Evolutionary conservation across 768 basidiomycete species (phyloP), one percentile per base, ranked within the genome.

Genomic region (Auriscalpium microsporum): DNA sequence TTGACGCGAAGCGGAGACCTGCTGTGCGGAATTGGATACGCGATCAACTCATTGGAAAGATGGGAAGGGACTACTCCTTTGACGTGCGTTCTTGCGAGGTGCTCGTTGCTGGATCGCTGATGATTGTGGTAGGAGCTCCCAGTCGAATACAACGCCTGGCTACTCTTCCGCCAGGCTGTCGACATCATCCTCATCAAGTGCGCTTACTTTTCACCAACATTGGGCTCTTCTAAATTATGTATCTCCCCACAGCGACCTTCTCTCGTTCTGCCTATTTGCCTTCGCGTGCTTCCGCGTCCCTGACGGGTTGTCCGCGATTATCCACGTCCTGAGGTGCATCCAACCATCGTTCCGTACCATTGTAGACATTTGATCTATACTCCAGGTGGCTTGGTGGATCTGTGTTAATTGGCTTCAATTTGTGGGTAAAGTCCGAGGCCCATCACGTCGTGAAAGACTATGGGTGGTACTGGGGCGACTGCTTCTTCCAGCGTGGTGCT

Each of bases 341-440:
- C 33, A 55, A 34, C 59, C 54, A 9, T 46, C 16, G 40, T 33
- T 45, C n/a, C 23, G 36, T 36, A 9, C 36, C 23, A 9, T 14
- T 1, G 34, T 21, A 10, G 28, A 10, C 14, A 19, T 28, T 45
- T 10, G 38, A 40, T 58, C 63, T 55, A 36, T 46, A 42, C 48
- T 55, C 2, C 55, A 91, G 91, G 62, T 99, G 95, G 95, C 70
- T 87, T 46, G 86, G 87, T 19, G 96, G 96, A 5, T 67, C 90
- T 57, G 78, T 81, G 0, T 74, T 99, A 23, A 93, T 98, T 66
- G 80, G 78, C 19, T 98, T 98, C 78, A 98, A 99, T 69, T 78
- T 98, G 37, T 98, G 94, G 94, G 93, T 99, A 59, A 99, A 99
- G 68, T 90, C 88, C 2, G 95, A 98, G 66, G 96, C 96, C 0